Evolutionary conservation across 768 basidiomycete species (phyloP).

Genomic region (Kwoniella dejecticola): DNA sequence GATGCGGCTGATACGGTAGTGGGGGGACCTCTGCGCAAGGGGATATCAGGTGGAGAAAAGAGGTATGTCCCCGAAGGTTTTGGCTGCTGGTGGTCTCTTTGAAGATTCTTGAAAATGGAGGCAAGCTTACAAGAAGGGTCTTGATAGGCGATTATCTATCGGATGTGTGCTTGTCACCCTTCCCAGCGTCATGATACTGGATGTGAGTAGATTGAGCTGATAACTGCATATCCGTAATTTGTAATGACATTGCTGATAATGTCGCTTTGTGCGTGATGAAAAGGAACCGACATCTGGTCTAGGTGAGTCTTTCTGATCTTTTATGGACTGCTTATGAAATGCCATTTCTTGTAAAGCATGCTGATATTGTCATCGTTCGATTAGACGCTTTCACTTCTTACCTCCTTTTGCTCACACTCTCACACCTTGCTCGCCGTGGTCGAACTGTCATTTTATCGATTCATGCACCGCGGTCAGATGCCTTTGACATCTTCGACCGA

Average conservation of each 20-base stretch:
- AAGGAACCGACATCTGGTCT: slow-evolving; percentile 45
- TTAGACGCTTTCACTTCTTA: slow-evolving; percentile 53
- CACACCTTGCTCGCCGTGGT: slow-evolving; percentile 46
- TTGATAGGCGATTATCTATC: slow-evolving; percentile 56
- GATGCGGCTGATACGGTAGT: slow-evolving; percentile 61
- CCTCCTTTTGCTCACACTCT: slow-evolving; percentile 50
- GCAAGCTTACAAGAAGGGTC: background rate
- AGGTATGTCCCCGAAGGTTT: slow-evolving; percentile 58
- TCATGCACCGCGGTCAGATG: slow-evolving; percentile 68
- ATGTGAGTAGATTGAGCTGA: slow-evolving; percentile 55
- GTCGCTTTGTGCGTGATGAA: background rate
- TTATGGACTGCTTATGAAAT: background rate
- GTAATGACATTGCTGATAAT: too few relatives aligned
- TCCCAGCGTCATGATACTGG: slow-evolving; percentile 66
- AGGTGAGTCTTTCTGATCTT: slow-evolving; percentile 21
- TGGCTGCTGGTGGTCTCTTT: background rate
- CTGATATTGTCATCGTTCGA: background rate
- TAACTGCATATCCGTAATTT: too few relatives aligned
- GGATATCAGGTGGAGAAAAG: slow-evolving; percentile 70
- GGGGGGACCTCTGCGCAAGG: slow-evolving; percentile 64
- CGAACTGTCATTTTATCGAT: slow-evolving; percentile 66
- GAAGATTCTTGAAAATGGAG: too few relatives aligned
- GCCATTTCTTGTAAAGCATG: background rate
- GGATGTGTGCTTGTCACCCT: slow-evolving; percentile 66
- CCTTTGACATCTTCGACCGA: slow-evolving; percentile 65